Evolutionary conservation across 129 eudicot species (phyloP), one percentile per base, ranked within the genome.

Genomic region (Flaveria linearis): DNA sequence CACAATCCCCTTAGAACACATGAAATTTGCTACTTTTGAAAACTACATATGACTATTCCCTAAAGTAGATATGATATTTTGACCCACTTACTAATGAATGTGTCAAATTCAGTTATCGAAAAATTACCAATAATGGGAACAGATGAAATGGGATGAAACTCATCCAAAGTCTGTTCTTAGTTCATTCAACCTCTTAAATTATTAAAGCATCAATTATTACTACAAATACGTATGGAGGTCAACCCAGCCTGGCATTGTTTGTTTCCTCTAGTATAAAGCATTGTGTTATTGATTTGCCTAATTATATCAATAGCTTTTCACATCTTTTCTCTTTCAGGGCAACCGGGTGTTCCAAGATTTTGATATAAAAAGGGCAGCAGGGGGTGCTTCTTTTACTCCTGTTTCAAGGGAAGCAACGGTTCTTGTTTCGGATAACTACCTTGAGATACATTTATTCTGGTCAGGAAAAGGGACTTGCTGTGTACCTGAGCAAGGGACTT

Each of bases 381-480:
- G 82, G 4, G 88, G 86, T 3, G 53, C 50, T 33, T 64, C 86
- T 1, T 75, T 17, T 33, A 55, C 46, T 61, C 81, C 86, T 43
- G 88, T 85, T 62, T 33, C 22, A 15, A 78, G 62, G 72, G 18
- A 64, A 62, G 83, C 28, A n/a, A 78, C 26, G n/a, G 82, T 51
- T 78, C 71, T 22, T 7, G 86, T 82, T 51, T 78, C 76, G 46
- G 69, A 82, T 22, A 82, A 82, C 79, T 78, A 62, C 72, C 68
- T 82, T 39, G 88, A 85, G 71, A 75, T 85, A 17, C 85, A 92
- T 82, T 81, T 92, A 6, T 87, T 89, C 30, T 92, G 96, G 97
- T 87, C 90, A 72, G 97, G 97, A 81, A 85, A 85, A 74, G 88
- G 88, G 73, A 68, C 83, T 56, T 85, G 83, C 50, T 82, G 86